Evolutionary conservation across 495 filamentous ascomycete species (phyloP).

Genomic region (Bathelium albidoporum): DNA sequence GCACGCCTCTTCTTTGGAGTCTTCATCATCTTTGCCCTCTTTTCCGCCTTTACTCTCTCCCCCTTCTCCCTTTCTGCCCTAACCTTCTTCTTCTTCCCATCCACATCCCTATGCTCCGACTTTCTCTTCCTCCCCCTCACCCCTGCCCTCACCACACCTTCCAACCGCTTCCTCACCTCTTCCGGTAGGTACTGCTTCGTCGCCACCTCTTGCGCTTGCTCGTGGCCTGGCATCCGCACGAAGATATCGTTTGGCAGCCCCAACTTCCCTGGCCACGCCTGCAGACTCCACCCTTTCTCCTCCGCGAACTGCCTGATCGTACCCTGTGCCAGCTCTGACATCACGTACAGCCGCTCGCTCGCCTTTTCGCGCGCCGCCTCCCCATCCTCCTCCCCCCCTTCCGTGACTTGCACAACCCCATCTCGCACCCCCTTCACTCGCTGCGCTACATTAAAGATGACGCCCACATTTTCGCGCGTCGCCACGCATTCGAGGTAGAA

Average conservation of each 20-base stretch:
- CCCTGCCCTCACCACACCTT: constrained; percentile 46
- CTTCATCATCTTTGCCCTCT: constrained; percentile 34
- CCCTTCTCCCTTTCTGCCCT: constrained; percentile 28
- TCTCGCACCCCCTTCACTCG: constrained; percentile 85
- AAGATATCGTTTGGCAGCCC: constrained; percentile 72
- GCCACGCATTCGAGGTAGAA: constrained; percentile 80
- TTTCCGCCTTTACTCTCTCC: constrained; percentile 22
- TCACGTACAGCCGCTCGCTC: constrained; percentile 64
- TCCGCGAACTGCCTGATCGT: constrained; percentile 77
- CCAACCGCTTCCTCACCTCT: constrained; percentile 66
- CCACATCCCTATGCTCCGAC: constrained; percentile 14
- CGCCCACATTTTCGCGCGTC: constrained; percentile 71
- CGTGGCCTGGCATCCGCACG: constrained; percentile 58
- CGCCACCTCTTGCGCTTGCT: constrained; percentile 70
- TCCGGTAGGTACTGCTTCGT: constrained; percentile 74
- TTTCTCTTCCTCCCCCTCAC: constrained; percentile 29
- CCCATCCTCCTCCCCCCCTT: neutral
- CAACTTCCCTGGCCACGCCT: constrained; percentile 72
- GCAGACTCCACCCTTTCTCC: constrained; percentile 63
- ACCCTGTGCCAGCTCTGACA: constrained; percentile 81
- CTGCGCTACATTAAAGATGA: constrained; percentile 88
- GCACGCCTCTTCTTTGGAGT: constrained; percentile 34
- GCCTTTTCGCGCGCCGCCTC: too few relatives aligned
- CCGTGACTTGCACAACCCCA: constrained; percentile 45
- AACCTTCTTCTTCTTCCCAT: constrained; percentile 15